Evolutionary conservation across 2,329 filamentous ascomycete species (phyloP).

Genomic region (Aspergillus pseudotamarii): DNA sequence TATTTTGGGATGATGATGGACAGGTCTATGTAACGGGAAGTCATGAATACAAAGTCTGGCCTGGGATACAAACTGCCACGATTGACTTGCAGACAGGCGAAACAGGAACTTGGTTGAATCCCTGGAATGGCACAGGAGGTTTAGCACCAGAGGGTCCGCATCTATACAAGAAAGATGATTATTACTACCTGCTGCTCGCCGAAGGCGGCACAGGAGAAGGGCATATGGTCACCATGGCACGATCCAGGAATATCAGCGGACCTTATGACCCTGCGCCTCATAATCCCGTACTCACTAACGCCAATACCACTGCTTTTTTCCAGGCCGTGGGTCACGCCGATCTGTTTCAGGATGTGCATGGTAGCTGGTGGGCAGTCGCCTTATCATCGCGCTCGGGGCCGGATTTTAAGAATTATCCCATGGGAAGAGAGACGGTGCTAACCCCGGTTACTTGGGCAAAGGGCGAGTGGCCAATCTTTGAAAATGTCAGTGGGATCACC

Average conservation of each 20-base stretch:
- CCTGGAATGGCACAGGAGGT: conserved; percentile 55
- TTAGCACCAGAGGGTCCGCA: conserved; percentile 37
- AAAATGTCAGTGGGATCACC: conserved; percentile 20
- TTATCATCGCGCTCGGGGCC: conserved; percentile 46
- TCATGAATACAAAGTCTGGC: conserved; percentile 9
- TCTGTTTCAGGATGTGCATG: conserved; percentile 55
- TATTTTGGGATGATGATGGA: conserved; percentile 28
- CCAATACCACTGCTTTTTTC: conserved; percentile 42
- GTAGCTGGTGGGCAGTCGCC: conserved; percentile 58
- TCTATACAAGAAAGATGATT: conserved; percentile 32
- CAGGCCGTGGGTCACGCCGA: conserved; percentile 62
- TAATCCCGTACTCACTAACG: conserved; percentile 48
- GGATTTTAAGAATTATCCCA: conserved; percentile 49
- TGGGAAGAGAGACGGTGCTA: conserved; percentile 59
- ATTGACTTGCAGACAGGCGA: conserved; percentile 33
- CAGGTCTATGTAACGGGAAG: conserved; percentile 17
- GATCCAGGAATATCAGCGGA: conserved; percentile 34
- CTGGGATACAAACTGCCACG: conserved; percentile 8
- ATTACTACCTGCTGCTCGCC: conserved; percentile 34
- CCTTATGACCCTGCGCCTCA: conserved; percentile 44
- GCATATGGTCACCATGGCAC: conserved; percentile 34
- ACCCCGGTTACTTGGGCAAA: conserved; percentile 52
- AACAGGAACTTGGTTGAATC: conserved; percentile 6
- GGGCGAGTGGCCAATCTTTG: conserved; percentile 50
- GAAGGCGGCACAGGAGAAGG: conserved; percentile 31